Percentiles rank a stretch among this genome's conserved stretches.
These are phyloP conservation scores for Leccinum boreale DNA, from an alignment of 768 basidiomycete species.

Conservation along the genomic window DNA sequence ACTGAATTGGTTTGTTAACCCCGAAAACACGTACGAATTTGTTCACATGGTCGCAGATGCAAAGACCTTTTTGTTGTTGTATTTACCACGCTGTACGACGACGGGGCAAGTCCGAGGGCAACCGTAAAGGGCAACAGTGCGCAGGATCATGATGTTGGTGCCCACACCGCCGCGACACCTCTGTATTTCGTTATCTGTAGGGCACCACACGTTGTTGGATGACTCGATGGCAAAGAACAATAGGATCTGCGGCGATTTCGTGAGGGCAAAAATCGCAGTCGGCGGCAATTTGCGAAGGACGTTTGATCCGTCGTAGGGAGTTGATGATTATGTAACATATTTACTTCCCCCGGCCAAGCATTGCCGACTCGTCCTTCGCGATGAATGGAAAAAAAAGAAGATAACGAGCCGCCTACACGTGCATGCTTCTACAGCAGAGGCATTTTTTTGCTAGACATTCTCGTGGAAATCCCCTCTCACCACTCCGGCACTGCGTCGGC, in stretches of 20 bases:
- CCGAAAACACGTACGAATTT: constrained; percentile 2
- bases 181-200: background rate
- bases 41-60: constrained; percentile 7
- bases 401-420: too few species aligned
- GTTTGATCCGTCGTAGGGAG: background rate
- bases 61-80: background rate
- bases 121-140: background rate
- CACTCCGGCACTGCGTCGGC: background rate
- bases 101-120: background rate
- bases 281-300: background rate
- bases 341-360: background rate
- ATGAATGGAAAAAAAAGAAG: background rate
- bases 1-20: background rate
- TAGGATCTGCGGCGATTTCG: background rate
- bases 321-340: constrained; percentile 13
- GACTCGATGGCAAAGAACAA: background rate
- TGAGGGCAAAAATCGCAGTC: background rate
- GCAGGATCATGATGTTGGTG: background rate
- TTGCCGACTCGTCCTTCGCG: background rate
- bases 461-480: background rate
- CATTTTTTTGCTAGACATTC: background rate
- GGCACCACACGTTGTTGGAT: background rate
- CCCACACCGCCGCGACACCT: background rate
- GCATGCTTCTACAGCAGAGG: background rate
- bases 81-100: background rate